These are phyloP conservation scores for Monilinia laxa DNA, from an alignment of 2,329 filamentous ascomycete species.

Conservation along the genomic window DNA sequence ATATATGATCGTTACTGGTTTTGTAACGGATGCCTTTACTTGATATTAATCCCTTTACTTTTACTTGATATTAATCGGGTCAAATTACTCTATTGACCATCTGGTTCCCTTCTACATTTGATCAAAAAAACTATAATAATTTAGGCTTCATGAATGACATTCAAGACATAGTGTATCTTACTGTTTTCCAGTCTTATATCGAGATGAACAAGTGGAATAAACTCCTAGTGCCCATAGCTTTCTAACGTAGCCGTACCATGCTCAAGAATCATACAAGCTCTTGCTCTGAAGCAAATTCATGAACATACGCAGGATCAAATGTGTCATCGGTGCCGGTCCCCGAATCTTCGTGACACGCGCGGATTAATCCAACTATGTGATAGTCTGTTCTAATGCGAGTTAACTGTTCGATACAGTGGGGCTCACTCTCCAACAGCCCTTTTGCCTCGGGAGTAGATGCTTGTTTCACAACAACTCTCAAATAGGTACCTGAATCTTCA, in stretches of 20 bases:
- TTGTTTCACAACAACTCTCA: constrained; percentile 8
- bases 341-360: neutral
- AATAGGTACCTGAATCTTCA: rapidly evolving
- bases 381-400: too few species aligned
- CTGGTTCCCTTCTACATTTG: too few species aligned
- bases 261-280: neutral
- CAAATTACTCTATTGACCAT: neutral
- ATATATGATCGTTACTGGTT: too few species aligned
- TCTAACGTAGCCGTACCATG: neutral
- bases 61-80: too few species aligned
- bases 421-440: neutral
- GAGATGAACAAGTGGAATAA: neutral
- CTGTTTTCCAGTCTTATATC: constrained; percentile 11
- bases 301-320: constrained; percentile 9
- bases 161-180: neutral
- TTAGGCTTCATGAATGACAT: neutral
- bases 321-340: neutral
- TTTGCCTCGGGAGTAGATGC: neutral
- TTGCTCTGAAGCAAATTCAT: neutral
- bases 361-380: neutral
- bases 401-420: too few species aligned
- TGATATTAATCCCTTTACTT: neutral
- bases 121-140: neutral
- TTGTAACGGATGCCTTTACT: neutral
- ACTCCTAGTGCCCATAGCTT: neutral